These are phyloP conservation scores for Cyclotella sp. DNA, from an alignment of 108 stramenopile species.

Conservation along the genomic window DNA sequence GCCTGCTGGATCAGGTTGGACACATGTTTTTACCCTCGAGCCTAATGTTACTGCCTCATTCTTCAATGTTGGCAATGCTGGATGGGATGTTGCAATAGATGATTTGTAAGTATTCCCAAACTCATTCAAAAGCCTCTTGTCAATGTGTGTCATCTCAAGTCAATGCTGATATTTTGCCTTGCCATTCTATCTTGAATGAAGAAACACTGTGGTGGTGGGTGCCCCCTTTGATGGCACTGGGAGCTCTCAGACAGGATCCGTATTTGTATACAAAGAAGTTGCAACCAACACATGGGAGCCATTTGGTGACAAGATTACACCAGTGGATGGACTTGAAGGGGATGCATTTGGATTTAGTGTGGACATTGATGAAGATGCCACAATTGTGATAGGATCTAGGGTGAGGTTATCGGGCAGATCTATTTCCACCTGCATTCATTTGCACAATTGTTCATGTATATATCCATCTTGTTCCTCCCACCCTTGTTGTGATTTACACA, in stretches of 20 bases:
- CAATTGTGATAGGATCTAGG: conserved; percentile 10
- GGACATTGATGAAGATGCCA: conserved; percentile 21
- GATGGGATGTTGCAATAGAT: conserved; percentile 26
- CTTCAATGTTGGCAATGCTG: conserved; percentile 23
- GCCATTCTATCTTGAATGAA: not conserved
- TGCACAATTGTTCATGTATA: not conserved
- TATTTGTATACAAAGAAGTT: conserved; percentile 26
- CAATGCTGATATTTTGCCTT: not conserved
- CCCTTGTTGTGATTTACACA: not conserved
- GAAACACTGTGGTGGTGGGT: conserved; percentile 19
- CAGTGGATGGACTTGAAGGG: conserved; percentile 9
- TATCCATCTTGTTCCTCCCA: not conserved
- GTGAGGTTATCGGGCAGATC: not conserved
- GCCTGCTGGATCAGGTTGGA: not conserved
- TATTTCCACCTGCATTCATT: not conserved
- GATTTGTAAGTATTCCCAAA: not conserved
- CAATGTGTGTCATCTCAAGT: not conserved
- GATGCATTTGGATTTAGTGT: conserved; percentile 34
- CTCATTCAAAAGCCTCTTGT: not conserved
- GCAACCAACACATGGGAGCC: conserved; percentile 1
- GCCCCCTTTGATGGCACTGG: conserved; percentile 20
- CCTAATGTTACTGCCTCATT: conserved; percentile 8
- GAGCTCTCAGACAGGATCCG: conserved; percentile 8
- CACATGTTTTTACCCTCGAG: conserved; percentile 12
- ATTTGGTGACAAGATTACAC: not conserved